Evolutionary conservation across 164 flowering plant species (phyloP).

Genomic region (Berberis vulgaris): DNA sequence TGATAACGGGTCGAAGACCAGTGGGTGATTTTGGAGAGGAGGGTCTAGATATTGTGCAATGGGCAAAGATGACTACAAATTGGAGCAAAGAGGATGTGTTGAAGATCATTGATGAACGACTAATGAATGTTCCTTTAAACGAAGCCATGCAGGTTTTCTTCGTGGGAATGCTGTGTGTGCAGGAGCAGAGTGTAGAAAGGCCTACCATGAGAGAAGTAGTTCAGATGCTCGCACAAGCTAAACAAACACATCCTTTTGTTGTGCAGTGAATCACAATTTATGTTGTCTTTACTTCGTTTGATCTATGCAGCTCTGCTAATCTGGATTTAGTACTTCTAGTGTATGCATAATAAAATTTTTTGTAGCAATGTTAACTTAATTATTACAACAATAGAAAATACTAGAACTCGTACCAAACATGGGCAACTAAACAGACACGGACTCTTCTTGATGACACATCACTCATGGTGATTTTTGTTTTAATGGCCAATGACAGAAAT

Average conservation of each 20-base stretch:
- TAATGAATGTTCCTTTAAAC: slow-evolving; percentile 28
- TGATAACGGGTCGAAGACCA: slow-evolving; percentile 60
- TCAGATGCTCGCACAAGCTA: slow-evolving; percentile 61
- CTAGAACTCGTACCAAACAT: too few relatives aligned
- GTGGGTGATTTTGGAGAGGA: slow-evolving; percentile 68
- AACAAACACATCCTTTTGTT: slow-evolving; percentile 6
- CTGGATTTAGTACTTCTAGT: too few relatives aligned
- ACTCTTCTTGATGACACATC: too few relatives aligned
- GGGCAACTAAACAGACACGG: too few relatives aligned
- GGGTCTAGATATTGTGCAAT: slow-evolving; percentile 69
- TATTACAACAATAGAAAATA: too few relatives aligned
- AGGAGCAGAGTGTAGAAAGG: slow-evolving; percentile 55
- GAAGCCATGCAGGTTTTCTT: slow-evolving; percentile 64
- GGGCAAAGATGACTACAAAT: slow-evolving; percentile 42
- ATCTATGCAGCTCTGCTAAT: too few relatives aligned
- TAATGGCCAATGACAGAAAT: too few relatives aligned
- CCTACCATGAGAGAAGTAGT: slow-evolving; percentile 84
- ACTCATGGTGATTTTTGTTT: too few relatives aligned
- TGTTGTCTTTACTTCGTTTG: too few relatives aligned
- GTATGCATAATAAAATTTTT: too few relatives aligned
- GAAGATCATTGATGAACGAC: slow-evolving; percentile 41
- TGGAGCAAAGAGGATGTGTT: slow-evolving; percentile 45
- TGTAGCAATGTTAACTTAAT: too few relatives aligned
- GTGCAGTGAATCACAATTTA: neutral
- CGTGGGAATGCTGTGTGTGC: slow-evolving; percentile 60